Evolutionary conservation across 192 early-diverging fungal species (phyloP).

Genomic region (Coemansia biformis): DNA sequence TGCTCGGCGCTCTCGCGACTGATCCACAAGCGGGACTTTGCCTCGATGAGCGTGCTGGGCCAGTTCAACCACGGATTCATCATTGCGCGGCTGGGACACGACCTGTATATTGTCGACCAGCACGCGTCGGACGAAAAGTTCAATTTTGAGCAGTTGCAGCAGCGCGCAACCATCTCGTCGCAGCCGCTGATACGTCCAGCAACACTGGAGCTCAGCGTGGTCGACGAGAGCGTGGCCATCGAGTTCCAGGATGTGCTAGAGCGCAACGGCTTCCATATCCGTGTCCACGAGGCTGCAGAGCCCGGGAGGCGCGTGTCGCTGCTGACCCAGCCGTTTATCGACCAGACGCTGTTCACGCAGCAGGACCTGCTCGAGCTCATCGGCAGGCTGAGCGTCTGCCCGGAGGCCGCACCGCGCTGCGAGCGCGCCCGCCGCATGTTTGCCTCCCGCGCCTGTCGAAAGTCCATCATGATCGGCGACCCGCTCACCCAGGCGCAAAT

Average conservation of each 20-base stretch:
- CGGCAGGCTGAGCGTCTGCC: conserved; percentile 34
- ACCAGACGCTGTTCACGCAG: conserved; percentile 67
- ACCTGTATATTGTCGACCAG: conserved; percentile 93
- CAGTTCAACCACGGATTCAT: conserved; percentile 99
- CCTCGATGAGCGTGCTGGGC: conserved; percentile 77
- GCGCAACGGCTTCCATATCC: conserved; percentile 78
- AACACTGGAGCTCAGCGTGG: conserved; percentile 63
- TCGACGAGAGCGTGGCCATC: conserved; percentile 73
- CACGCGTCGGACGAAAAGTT: conserved; percentile 98
- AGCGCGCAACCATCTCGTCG: conserved; percentile 55
- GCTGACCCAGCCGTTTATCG: conserved; percentile 68
- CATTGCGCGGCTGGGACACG: conserved; percentile 58
- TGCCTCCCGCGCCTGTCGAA: conserved; percentile 88
- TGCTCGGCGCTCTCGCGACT: conserved; percentile 23
- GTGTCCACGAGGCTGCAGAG: conserved; percentile 53
- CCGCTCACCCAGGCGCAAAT: conserved; percentile 65
- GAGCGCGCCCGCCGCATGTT: conserved; percentile 65
- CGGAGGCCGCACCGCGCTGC: conserved; percentile 61
- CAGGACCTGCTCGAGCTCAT: conserved; percentile 44
- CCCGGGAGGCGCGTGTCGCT: conserved; percentile 61
- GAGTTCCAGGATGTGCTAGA: conserved; percentile 66
- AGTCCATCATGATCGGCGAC: conserved; percentile 89
- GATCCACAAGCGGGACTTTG: conserved; percentile 78
- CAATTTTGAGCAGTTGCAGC: conserved; percentile 84
- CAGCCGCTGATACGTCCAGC: conserved; percentile 71